Evolutionary conservation across 176 grass and related monocot species (phyloP).

Genomic region (Ananas comosus): DNA sequence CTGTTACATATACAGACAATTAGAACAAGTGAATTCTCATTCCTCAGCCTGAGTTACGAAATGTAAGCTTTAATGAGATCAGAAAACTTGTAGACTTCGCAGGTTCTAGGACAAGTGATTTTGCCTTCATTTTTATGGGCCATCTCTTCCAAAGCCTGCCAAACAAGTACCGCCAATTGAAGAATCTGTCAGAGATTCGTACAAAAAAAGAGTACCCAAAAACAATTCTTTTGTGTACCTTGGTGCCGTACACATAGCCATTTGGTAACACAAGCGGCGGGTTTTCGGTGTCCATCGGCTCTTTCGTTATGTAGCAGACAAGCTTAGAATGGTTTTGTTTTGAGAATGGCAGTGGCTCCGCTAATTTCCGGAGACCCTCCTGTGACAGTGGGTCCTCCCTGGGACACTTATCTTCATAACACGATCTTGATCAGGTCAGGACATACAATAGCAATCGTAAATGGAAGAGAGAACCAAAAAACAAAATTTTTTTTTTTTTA

Average conservation of each 20-base stretch:
- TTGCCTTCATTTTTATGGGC: conserved; percentile 66
- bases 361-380: conserved; percentile 70
- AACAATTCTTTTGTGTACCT: conserved; percentile 33
- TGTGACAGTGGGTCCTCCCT: conserved; percentile 89
- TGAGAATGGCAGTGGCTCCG: conserved; percentile 67
- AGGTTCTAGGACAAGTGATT: conserved; percentile 84
- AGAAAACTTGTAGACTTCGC: conserved; percentile 41
- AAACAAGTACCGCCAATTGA: conserved; percentile 2
- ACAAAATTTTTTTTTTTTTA: too few species aligned
- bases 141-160: conserved; percentile 90
- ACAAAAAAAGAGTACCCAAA: not conserved
- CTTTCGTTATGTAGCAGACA: conserved; percentile 93
- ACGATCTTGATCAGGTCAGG: conserved; percentile 68
- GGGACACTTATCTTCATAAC: conserved; percentile 59
- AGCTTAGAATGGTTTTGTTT: conserved; percentile 96
- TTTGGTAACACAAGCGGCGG: conserved; percentile 84
- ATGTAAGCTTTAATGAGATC: conserved; percentile 83
- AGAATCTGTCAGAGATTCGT: not conserved
- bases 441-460: conserved; percentile 15
- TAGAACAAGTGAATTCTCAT: not conserved
- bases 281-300: conserved; percentile 97
- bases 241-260: conserved; percentile 84
- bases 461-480: not conserved
- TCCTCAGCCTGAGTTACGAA: conserved; percentile 25
- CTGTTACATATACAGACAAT: too few species aligned